A percentile compares a stretch with the other conserved stretches of the same genome.
These are phyloP conservation scores for Argentina anserina DNA, from an alignment of 306 rosid genomes.

Conservation along the genomic window DNA sequence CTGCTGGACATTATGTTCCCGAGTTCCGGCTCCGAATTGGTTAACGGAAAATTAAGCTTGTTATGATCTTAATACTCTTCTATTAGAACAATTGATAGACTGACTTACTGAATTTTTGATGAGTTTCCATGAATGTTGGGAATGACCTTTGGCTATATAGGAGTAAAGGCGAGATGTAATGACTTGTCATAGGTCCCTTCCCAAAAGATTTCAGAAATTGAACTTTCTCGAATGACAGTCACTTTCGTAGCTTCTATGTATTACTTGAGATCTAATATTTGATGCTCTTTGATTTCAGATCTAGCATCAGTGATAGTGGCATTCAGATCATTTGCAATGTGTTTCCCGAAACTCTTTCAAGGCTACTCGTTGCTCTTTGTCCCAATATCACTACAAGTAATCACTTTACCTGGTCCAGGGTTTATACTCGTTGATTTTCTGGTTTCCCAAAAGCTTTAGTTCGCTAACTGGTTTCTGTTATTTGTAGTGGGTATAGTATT, in stretches of 20 bases:
- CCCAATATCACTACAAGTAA: slow-evolving; percentile 95
- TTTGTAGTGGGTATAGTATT: slow-evolving; percentile 89
- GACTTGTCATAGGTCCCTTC: background rate
- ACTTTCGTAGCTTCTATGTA: background rate
- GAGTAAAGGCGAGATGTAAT: background rate
- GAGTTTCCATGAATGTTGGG: background rate
- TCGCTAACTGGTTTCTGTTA: slow-evolving; percentile 13
- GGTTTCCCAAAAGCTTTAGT: slow-evolving; percentile 16
- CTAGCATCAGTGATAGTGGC: slow-evolving; percentile 91
- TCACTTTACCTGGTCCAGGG: slow-evolving; percentile 16
- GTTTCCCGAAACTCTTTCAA: slow-evolving; percentile 69
- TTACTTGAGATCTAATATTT: slow-evolving; percentile 10
- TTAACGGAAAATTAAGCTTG: background rate
- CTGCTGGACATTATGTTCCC: background rate
- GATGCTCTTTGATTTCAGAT: slow-evolving; percentile 45
- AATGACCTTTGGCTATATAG: background rate
- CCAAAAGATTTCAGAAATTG: background rate
- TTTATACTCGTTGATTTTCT: background rate
- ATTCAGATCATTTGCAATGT: slow-evolving; percentile 92
- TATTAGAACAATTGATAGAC: no score
- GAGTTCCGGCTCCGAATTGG: background rate
- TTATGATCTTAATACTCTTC: background rate
- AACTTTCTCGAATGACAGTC: background rate
- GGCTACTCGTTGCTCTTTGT: slow-evolving; percentile 93
- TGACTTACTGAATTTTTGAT: background rate